Evolutionary conservation across 176 grass and related monocot genomes (phyloP), one percentile per base, ranked within the genome.

Genomic region (Poa pratensis): DNA sequence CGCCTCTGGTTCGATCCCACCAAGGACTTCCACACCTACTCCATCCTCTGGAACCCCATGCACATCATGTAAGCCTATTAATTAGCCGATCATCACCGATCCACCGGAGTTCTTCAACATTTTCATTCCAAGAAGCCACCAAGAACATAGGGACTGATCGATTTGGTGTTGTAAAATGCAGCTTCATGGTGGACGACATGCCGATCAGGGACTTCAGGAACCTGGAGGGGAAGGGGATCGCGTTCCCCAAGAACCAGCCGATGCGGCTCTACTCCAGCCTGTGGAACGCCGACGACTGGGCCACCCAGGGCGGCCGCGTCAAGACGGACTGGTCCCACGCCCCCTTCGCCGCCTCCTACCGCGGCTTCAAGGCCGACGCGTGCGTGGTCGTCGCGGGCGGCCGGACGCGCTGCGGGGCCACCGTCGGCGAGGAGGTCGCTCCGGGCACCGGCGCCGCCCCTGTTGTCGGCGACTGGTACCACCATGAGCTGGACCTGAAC

Each of bases 221-320:
- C 87, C n/a, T 94, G 73, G 92, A 97, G 66, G 40, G 83, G 0
- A 90, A 86, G 30, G 94, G 94, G 3, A 82, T 97, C 58, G 61
- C 94, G 6, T 97, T 97, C 86, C 94, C 94, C 28, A 94, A 90
- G 88, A 97, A 69, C 78, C 92, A 97, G 73, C 74, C 92, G 1
- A 97, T 97, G 94, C 83, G 90, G 3, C 89, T 97, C 59, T 97
- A 97, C 88, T 97, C 94, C 10, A 97, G 94, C 83, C 77, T 97
- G 0, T 97, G 94, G 94, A 97, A 94, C 53, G 94, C 94, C 52
- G 94, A 97, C 60, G 94, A 97, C 92, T 97, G 92, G 94, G 90
- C 94, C 24, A 97, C 94, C 6, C 87, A 85, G 82, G 94, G 94
- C 0, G 94, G 94, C 13, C 88, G 90, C 45, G 83, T 97, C 45